A percentile compares a stretch with the other conserved stretches of the same genome.
Evolutionary conservation across 2,329 filamentous ascomycete species (phyloP).

Genomic region (Trichoderma koningiopsis): DNA sequence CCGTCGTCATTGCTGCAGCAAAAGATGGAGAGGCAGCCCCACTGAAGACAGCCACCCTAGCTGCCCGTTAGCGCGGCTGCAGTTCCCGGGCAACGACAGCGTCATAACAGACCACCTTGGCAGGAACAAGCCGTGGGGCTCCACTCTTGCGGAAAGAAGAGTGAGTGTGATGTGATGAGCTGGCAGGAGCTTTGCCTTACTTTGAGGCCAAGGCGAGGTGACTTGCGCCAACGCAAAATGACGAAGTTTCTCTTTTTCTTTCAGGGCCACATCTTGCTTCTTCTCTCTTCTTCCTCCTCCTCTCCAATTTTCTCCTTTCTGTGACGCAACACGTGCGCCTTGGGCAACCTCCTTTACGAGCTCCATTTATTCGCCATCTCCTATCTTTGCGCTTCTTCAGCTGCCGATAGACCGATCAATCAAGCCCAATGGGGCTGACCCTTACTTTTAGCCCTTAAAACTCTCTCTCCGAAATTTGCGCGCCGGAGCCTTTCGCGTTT

Average conservation of each 20-base stretch:
- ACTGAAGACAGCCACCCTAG: constrained; percentile 15
- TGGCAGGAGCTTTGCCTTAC: constrained; percentile 14
- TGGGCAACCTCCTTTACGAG: neutral
- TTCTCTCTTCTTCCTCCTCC: neutral
- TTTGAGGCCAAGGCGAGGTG: neutral
- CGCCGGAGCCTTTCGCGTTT: neutral
- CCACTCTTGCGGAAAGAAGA: neutral
- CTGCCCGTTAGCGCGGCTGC: constrained; percentile 17
- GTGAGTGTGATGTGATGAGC: constrained; percentile 5
- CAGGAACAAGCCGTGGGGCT: constrained; percentile 18
- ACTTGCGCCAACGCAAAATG: neutral
- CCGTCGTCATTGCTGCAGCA: constrained; percentile 11
- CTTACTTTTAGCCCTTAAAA: neutral
- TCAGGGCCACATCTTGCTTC: neutral
- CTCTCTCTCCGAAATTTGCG: neutral
- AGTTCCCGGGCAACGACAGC: constrained; percentile 24
- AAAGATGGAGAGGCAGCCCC: constrained; percentile 2
- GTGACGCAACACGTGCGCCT: neutral
- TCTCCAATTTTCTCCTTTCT: neutral
- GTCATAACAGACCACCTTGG: constrained; percentile 24
- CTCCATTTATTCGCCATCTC: neutral
- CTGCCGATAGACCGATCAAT: neutral
- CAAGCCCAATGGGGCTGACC: neutral
- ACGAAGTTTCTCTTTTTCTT: neutral
- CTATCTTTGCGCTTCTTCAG: neutral